Evolutionary conservation across 2,329 filamentous ascomycete species (phyloP).

Genomic region (Clarireedia hainanense): DNA sequence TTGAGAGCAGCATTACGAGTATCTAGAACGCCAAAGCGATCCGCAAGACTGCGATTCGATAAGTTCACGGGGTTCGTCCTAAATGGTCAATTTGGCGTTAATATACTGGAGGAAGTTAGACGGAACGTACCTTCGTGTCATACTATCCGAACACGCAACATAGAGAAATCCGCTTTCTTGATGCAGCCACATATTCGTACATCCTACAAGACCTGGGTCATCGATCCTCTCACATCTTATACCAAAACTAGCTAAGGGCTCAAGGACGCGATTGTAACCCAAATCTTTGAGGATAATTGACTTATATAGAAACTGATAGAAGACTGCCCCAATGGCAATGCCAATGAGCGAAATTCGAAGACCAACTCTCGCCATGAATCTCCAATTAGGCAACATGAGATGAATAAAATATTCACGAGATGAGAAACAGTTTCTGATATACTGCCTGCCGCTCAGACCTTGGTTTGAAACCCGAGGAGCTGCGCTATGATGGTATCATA

Average conservation of each 20-base stretch:
- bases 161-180: conserved; percentile 24
- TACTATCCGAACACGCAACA: conserved; percentile 23
- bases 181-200: conserved; percentile 28
- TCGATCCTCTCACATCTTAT: conserved; percentile 20
- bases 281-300: conserved; percentile 25
- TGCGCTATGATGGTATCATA: not conserved
- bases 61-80: conserved; percentile 21
- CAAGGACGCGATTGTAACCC: conserved; percentile 27
- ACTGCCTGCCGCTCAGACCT: not conserved
- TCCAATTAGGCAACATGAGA: not conserved
- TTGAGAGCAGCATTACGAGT: conserved; percentile 20
- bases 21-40: conserved; percentile 22
- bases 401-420: not conserved
- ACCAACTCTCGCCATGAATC: conserved; percentile 2
- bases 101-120: not conserved
- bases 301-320: conserved; percentile 29
- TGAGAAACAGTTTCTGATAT: not conserved
- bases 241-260: conserved; percentile 29
- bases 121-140: conserved; percentile 20
- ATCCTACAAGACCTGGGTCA: conserved; percentile 21
- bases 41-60: conserved; percentile 16
- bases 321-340: conserved; percentile 16
- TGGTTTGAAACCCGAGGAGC: not conserved
- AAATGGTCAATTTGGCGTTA: not conserved
- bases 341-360: conserved; percentile 1